Conservation (phyloP, 1,139 yeast species). For the Scheffersomyces segobiensis region DNA sequence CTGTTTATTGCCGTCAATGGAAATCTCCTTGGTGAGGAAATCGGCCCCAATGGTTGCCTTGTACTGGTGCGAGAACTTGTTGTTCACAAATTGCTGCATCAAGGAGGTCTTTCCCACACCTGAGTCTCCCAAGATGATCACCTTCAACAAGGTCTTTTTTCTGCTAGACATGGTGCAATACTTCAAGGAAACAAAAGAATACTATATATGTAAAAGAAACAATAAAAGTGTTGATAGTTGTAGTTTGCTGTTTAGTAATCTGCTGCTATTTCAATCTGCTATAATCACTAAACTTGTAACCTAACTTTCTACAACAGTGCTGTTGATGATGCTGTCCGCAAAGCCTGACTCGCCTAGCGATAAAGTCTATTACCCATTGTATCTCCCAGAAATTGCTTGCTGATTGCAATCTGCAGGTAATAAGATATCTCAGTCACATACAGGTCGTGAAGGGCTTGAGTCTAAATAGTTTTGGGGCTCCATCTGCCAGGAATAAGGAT, state of each 20-base stretch:
- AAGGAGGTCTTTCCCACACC: constrained; percentile 98
- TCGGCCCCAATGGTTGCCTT: constrained; percentile 99
- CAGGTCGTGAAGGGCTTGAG: neutral
- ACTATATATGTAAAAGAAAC: neutral
- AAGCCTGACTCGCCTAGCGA: neutral
- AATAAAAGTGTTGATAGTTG: neutral
- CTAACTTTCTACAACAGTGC: neutral
- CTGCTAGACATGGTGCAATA: constrained; percentile 61
- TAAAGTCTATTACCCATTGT: neutral
- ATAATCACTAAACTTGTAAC: neutral
- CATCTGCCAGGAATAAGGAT: neutral
- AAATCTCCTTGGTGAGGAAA: constrained; percentile 86
- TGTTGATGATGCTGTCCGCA: neutral
- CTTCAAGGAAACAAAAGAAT: neutral
- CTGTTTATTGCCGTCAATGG: constrained; percentile 71
- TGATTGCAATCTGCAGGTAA: neutral
- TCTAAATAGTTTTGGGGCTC: neutral
- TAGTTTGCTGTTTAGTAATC: neutral
- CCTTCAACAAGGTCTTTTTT: constrained; percentile 89
- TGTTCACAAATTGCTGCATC: constrained; percentile 95
- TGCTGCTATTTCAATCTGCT: neutral
- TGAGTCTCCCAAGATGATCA: constrained; percentile 92
- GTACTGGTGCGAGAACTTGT: constrained; percentile 92
- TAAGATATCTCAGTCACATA: neutral
- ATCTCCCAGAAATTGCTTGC: neutral